Evolutionary conservation across 176 grass and related monocot genomes (phyloP).

Genomic region (Guadua angustifolia): DNA sequence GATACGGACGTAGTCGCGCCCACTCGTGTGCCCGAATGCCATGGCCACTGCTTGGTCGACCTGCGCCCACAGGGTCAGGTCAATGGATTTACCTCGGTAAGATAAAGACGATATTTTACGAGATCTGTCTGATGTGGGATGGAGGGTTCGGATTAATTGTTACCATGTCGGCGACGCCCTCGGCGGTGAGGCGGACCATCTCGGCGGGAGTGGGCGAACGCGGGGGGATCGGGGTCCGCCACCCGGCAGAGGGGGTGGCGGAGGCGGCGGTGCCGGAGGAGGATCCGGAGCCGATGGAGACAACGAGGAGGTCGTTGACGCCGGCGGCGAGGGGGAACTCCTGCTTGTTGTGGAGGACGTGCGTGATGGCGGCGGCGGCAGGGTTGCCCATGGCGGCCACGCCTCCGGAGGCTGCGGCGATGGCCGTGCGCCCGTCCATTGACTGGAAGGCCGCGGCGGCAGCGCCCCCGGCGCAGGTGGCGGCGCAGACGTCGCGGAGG

Average conservation of each 20-base stretch:
- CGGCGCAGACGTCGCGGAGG: slow-evolving; percentile 86
- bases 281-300: slow-evolving; percentile 67
- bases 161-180: slow-evolving; percentile 87
- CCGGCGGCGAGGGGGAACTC: slow-evolving; percentile 81
- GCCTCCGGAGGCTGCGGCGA: slow-evolving; percentile 61
- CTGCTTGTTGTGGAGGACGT: slow-evolving; percentile 88
- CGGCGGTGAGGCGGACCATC: slow-evolving; percentile 75
- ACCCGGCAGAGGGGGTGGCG: slow-evolving; percentile 14
- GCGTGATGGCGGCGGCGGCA: slow-evolving; percentile 74
- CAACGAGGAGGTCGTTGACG: slow-evolving; percentile 78
- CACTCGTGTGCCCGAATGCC: slow-evolving; percentile 68
- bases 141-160: neutral
- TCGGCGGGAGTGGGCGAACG: slow-evolving; percentile 57
- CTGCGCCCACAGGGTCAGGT: neutral
- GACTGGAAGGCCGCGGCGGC: slow-evolving; percentile 27
- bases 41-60: slow-evolving; percentile 78
- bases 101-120: neutral
- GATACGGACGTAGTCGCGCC: slow-evolving; percentile 66
- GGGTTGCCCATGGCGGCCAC: slow-evolving; percentile 81
- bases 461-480: slow-evolving; percentile 54
- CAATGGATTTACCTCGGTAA: neutral
- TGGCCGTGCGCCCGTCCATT: slow-evolving; percentile 56
- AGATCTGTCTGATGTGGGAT: neutral
- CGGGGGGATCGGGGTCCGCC: slow-evolving; percentile 43
- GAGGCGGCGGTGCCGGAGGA: neutral